phyloP scores from a whole-genome alignment of 345 rosid genomes.

The Gossypium thurberi region DNA sequence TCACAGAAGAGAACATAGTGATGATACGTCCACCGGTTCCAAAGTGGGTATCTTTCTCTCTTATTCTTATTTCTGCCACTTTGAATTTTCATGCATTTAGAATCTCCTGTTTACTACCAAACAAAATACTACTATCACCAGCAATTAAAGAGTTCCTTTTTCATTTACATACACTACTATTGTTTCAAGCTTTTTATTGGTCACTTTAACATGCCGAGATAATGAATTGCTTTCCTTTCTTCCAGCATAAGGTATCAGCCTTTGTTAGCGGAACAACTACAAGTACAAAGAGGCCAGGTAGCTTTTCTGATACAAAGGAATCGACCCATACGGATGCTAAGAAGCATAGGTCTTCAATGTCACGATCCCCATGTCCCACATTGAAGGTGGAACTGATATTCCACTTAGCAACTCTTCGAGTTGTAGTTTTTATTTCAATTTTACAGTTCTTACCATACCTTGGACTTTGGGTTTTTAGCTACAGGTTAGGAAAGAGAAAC shows the following conservation, averaged over 20 bases:
- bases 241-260: background rate
- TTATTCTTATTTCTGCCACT: background rate
- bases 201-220: background rate
- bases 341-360: constrained; percentile 18
- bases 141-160: background rate
- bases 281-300: constrained; percentile 12
- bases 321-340: constrained; percentile 7
- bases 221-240: background rate
- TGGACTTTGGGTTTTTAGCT: background rate
- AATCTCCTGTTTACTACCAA: too few relatives aligned
- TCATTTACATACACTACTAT: background rate
- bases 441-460: background rate
- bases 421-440: background rate
- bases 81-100: background rate
- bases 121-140: background rate
- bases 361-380: constrained; percentile 28
- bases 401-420: background rate
- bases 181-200: background rate
- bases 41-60: constrained; percentile 15
- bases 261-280: constrained; percentile 7
- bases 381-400: background rate
- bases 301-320: constrained; percentile 18
- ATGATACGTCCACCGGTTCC: constrained; percentile 23
- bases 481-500: constrained; percentile 10
- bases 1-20: constrained; percentile 10